These are phyloP conservation scores for Gnomoniopsis smithogilvyi DNA, from an alignment of 2,329 filamentous ascomycete genomes.

Conservation along the genomic window DNA sequence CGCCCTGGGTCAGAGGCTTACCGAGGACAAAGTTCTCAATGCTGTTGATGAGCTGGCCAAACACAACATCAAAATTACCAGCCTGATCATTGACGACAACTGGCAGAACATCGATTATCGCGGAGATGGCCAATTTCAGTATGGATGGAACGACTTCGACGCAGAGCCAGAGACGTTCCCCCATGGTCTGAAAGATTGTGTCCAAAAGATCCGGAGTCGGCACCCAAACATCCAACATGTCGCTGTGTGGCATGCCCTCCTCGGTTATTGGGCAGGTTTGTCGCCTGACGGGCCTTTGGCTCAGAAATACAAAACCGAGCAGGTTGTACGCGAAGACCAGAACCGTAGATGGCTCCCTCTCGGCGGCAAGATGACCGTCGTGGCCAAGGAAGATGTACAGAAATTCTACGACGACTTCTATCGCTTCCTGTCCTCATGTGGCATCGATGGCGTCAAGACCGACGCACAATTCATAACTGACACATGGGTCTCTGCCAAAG, in stretches of 20 bases:
- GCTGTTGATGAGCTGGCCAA: constrained; percentile 70
- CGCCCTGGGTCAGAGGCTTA: constrained; percentile 77
- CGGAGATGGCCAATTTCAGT: constrained; percentile 50
- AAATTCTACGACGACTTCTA: constrained; percentile 93
- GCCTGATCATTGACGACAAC: constrained; percentile 93
- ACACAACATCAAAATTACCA: constrained; percentile 73
- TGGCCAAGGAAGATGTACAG: constrained; percentile 70
- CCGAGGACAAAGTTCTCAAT: constrained; percentile 72
- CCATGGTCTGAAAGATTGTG: constrained; percentile 68
- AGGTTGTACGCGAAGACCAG: constrained; percentile 48
- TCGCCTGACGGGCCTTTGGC: constrained; percentile 72
- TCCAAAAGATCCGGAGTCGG: constrained; percentile 64
- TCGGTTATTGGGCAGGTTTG: constrained; percentile 89
- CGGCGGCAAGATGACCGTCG: constrained; percentile 66
- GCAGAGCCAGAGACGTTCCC: constrained; percentile 79
- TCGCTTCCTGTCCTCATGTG: constrained; percentile 67
- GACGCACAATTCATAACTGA: constrained; percentile 92
- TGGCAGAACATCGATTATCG: constrained; percentile 75
- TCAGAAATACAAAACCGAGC: constrained; percentile 72
- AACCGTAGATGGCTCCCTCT: constrained; percentile 44
- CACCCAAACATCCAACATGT: constrained; percentile 77
- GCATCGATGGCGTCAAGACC: constrained; percentile 86
- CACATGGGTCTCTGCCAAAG: constrained; percentile 63
- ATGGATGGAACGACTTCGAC: constrained; percentile 80
- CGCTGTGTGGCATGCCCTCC: constrained; percentile 89